Evolutionary conservation across 805 yeast genomes (phyloP).

Genomic region (Cephaloascus fragrans): DNA sequence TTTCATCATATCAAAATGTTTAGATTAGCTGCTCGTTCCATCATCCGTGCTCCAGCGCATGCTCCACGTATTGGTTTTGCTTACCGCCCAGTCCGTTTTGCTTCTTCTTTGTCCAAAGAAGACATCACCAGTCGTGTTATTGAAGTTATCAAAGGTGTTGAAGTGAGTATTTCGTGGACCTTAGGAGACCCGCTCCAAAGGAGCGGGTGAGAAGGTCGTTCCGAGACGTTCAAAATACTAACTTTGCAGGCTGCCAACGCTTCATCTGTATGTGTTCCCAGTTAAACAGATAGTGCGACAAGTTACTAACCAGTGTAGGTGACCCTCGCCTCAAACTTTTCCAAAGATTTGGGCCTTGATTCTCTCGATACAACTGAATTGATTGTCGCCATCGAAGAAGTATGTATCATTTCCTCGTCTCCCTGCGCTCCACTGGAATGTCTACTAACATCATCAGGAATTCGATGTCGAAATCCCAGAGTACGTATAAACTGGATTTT

Average conservation of each 20-base stretch:
- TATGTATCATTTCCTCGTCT: neutral
- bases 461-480: slow-evolving; percentile 79
- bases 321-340: slow-evolving; percentile 38
- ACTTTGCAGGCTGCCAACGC: too few species aligned
- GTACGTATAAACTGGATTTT: slow-evolving; percentile 31
- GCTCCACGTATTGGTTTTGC: neutral
- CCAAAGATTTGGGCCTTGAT: slow-evolving; percentile 78
- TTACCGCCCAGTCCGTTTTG: slow-evolving; percentile 35
- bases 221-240: too few species aligned
- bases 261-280: too few species aligned
- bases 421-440: too few species aligned
- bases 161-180: neutral
- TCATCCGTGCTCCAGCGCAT: slow-evolving; percentile 27
- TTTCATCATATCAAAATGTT: slow-evolving; percentile 37
- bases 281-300: too few species aligned
- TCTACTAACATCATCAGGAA: slow-evolving; percentile 11
- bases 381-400: slow-evolving; percentile 93
- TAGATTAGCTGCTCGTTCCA: slow-evolving; percentile 35
- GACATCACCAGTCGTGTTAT: slow-evolving; percentile 79
- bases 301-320: too few species aligned
- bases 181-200: too few species aligned
- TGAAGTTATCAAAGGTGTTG: slow-evolving; percentile 35
- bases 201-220: too few species aligned
- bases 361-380: slow-evolving; percentile 94
- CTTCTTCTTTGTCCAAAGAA: slow-evolving; percentile 56